phyloP scores from a whole-genome alignment of 129 eudicot species.

The Lonicera japonica region DNA sequence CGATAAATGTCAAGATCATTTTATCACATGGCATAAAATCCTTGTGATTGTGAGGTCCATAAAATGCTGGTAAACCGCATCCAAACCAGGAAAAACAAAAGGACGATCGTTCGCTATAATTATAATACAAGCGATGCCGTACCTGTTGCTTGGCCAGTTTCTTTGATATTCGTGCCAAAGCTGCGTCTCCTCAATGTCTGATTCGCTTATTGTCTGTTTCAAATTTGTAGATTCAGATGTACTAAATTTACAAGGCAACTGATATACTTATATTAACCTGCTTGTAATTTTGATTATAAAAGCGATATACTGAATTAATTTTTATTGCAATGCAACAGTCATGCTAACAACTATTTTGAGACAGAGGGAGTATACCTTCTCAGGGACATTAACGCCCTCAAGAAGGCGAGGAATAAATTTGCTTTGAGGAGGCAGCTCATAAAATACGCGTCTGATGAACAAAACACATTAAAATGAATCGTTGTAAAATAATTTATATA shows the following conservation, averaged over 20 bases:
- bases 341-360: too few species aligned
- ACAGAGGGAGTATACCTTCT: constrained; percentile 22
- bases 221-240: too few species aligned
- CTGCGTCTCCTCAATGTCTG: constrained; percentile 17
- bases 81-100: too few species aligned
- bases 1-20: too few species aligned
- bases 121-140: background rate
- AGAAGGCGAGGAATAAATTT: constrained; percentile 30
- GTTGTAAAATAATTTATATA: background rate
- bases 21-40: too few species aligned
- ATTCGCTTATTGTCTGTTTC: constrained; percentile 22
- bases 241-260: too few species aligned
- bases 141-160: constrained; percentile 7
- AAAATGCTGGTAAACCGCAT: too few species aligned
- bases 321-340: too few species aligned
- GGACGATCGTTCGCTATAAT: too few species aligned
- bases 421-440: constrained; percentile 18
- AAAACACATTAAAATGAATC: background rate
- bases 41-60: too few species aligned
- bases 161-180: constrained; percentile 20
- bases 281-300: too few species aligned
- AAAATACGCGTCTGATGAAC: constrained; percentile 34
- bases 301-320: too few species aligned
- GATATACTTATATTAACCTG: background rate
- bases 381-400: constrained; percentile 36